phyloP scores from a whole-genome alignment of 108 stramenopile genomes.

The Mayamaea pseudoterrestris region DNA sequence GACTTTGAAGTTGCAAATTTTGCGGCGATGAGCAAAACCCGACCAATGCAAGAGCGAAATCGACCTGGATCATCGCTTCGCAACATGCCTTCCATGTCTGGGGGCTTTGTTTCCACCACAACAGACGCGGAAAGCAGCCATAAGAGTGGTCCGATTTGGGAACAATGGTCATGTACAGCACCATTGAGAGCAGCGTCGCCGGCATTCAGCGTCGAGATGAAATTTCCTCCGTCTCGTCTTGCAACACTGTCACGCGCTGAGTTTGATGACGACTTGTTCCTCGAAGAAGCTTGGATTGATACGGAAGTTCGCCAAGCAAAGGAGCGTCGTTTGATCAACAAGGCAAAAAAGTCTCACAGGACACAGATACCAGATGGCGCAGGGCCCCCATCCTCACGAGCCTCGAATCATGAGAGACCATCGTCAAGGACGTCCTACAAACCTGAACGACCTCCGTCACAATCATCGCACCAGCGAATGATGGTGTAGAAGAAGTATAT shows the following conservation, averaged over 20 bases:
- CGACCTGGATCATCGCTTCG: not conserved
- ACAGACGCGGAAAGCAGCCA: not conserved
- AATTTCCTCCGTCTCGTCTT: slow-evolving; percentile 8
- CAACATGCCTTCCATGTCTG: not conserved
- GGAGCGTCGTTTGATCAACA: too few relatives aligned
- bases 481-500: too few relatives aligned
- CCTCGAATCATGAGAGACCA: too few relatives aligned
- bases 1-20: too few relatives aligned
- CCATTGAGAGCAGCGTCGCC: not conserved
- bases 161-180: not conserved
- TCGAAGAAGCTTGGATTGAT: slow-evolving; percentile 50
- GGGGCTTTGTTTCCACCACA: not conserved
- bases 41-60: not conserved
- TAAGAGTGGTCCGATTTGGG: not conserved
- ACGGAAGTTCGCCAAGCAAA: slow-evolving; percentile 27
- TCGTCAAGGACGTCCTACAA: too few relatives aligned
- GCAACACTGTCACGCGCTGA: slow-evolving; percentile 10
- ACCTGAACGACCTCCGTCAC: too few relatives aligned
- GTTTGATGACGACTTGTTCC: slow-evolving; percentile 29
- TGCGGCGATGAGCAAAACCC: not conserved
- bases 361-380: too few relatives aligned
- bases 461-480: too few relatives aligned
- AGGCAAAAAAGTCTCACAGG: too few relatives aligned
- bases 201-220: not conserved
- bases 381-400: too few relatives aligned